Evolutionary conservation across 2,329 filamentous ascomycete species (phyloP), one percentile per base, ranked within the genome.

Genomic region (Cercospora sp.): DNA sequence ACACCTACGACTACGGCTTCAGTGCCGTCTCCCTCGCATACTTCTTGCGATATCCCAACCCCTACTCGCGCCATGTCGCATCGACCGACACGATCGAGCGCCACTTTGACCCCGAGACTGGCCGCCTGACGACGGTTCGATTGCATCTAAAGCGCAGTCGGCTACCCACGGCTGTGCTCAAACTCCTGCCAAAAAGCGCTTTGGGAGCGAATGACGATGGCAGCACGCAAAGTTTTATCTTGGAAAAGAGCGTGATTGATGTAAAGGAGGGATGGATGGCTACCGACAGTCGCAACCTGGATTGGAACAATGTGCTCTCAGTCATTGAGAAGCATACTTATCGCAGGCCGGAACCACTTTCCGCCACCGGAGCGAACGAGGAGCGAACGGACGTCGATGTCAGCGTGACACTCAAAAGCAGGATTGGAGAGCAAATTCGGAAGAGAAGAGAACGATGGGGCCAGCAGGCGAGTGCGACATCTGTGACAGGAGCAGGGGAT

Each of bases 11-110:
- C 72, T 92, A 94, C 81, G 90, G 91, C 60, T 94, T 94, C 82
- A 89, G 91, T 70, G 91, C 91, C 79, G 92, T 95, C 70, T 93
- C 91, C 60, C 89, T 95, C 79, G 92, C 92, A 82, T 95, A 93
- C 85, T 95, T 94, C 82, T 89, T 95, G 61, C 91, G 92, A 72
- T 95, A 95, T 81, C 93, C 91, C 72, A 95, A 94, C 77, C 92
- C 92, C 6, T 94, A 94, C 82, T 90, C 89, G 72, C 89, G 87
- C 71, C 92, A 95, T 82, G 92, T 95, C 63, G 84, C 93, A 74
- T 92, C 90, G 77, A 93, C 91, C 79, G 92, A 95, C 80, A 93
- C 91, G 75, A 92, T 95, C 79, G 87, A 88, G 60, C 90, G 89
- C 72, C 84, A 86, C 79, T 87, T 92, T 80, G 91, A 94, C 79